A percentile compares a stretch with the other conserved stretches of the same genome.
Evolutionary conservation across 306 rosid genomes (phyloP).

Genomic region (Begonia peltatifolia): DNA sequence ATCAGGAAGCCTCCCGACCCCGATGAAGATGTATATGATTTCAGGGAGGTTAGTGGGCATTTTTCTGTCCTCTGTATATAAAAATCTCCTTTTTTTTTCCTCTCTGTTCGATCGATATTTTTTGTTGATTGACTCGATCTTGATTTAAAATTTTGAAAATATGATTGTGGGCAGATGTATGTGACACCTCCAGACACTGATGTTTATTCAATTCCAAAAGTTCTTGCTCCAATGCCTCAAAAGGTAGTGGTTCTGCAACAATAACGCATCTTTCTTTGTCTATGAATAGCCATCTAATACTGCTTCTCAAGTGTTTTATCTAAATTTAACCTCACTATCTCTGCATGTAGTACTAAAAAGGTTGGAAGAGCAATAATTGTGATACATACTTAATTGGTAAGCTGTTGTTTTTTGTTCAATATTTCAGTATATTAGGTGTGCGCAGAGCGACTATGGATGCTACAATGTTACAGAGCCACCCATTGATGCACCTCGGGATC

Average conservation of each 20-base stretch:
- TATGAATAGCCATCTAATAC: too few relatives aligned
- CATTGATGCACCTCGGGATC: slow-evolving; percentile 86
- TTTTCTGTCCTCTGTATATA: neutral
- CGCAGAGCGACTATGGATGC: slow-evolving; percentile 63
- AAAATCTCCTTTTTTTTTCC: neutral
- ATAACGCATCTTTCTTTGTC: too few relatives aligned
- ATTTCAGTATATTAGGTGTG: slow-evolving; percentile 79
- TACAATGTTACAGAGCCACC: slow-evolving; percentile 92
- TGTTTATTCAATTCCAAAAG: slow-evolving; percentile 74
- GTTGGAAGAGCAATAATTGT: too few relatives aligned
- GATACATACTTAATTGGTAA: slow-evolving; percentile 1
- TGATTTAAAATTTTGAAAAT: neutral
- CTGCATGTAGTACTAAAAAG: too few relatives aligned
- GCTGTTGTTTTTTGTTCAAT: slow-evolving; percentile 6
- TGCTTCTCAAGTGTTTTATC: too few relatives aligned
- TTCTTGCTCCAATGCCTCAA: slow-evolving; percentile 88
- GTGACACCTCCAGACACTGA: slow-evolving; percentile 98
- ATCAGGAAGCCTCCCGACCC: slow-evolving; percentile 84
- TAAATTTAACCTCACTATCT: too few relatives aligned
- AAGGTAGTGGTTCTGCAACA: slow-evolving; percentile 30
- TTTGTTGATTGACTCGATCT: neutral
- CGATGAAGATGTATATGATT: slow-evolving; percentile 72
- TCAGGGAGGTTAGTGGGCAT: slow-evolving; percentile 50
- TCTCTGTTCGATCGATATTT: too few relatives aligned
- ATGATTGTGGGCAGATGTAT: slow-evolving; percentile 42